Percentiles rank a stretch among this genome's conserved stretches.
phyloP scores from a whole-genome alignment of 768 basidiomycete species.

The Cyclocybe cylindracea region DNA sequence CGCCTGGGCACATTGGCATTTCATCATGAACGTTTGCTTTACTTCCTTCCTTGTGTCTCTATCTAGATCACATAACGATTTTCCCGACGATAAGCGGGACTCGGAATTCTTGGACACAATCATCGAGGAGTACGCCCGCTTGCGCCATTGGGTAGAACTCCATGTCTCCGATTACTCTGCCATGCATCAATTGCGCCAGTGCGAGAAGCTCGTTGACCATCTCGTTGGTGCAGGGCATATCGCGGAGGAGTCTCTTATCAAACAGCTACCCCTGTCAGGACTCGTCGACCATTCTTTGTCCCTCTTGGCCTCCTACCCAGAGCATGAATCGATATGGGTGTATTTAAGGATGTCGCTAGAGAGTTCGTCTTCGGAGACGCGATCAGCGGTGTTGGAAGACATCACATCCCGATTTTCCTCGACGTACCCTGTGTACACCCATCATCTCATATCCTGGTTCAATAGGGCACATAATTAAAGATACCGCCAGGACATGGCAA shows the following conservation, averaged over 20 bases:
- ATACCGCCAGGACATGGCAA: too few species aligned
- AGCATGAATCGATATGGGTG: slow-evolving; percentile 66
- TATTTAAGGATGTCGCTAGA: slow-evolving; percentile 43
- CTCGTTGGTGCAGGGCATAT: slow-evolving; percentile 7
- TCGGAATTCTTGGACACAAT: slow-evolving; percentile 33
- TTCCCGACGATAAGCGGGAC: slow-evolving; percentile 15
- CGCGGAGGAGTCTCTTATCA: slow-evolving; percentile 1
- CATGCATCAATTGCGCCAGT: slow-evolving; percentile 50
- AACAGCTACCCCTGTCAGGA: slow-evolving; percentile 8
- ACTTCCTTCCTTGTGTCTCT: slow-evolving; percentile 9
- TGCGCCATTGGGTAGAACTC: slow-evolving; percentile 56
- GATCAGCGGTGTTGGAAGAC: slow-evolving; percentile 4
- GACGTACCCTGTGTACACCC: not conserved
- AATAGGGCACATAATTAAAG: too few species aligned
- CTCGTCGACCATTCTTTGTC: slow-evolving; percentile 45
- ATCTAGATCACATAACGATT: not conserved
- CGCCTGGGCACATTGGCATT: slow-evolving; percentile 67
- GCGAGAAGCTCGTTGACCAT: slow-evolving; percentile 32
- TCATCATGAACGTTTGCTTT: slow-evolving; percentile 40
- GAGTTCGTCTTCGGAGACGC: not conserved
- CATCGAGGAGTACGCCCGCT: slow-evolving; percentile 32
- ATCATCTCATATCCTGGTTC: too few species aligned
- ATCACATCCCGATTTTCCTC: not conserved
- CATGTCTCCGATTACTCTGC: slow-evolving; percentile 73
- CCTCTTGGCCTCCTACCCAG: slow-evolving; percentile 51